Base-by-base conservation (phyloP, 2,329 filamentous ascomycete species). In the Pyricularia grisea region DNA sequence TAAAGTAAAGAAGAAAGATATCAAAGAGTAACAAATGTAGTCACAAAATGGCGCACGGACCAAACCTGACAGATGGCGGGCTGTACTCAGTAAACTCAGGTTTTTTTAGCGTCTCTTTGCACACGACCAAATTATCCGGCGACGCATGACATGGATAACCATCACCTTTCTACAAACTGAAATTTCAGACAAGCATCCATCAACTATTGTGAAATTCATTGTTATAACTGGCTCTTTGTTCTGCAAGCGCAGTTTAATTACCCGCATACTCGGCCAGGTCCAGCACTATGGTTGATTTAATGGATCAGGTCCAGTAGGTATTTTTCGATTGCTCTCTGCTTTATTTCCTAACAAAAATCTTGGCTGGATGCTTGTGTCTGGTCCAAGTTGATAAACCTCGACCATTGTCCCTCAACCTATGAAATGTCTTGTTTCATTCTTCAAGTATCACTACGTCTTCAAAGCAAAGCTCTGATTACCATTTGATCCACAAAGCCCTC, bases 401-500 rank as follows among this genome's bases (percentile, higher is more conserved):
- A 50, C 17, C 5, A 2, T 17, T 50, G 42, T 50, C 3, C 10
- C 42, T 50, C 20, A 50, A 7, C 42, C n/a, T n/a, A 3, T 17
- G 42, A 20, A 20, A 50, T 50, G 17, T n/a, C 17, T 50, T 50
- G 5, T 11, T n/a, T 11, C n/a, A 17, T 2, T 50, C 4, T 20
- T 50, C n/a, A 11, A 36, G 14, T n/a, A 7, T 50, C 20, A n/a
- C 17, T n/a, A 50, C 14, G 17, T 50, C 17, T 50, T 17, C 42
- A n/a, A 50, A 50, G 42, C 42, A n/a, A 50, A n/a, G 42, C n/a
- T 50, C 42, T 50, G 17, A 50, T n/a, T 50, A 20, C 17, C 42
- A 6, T 50, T n/a, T 9, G n/a, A 50, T n/a, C 4, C 42, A n/a
- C 42, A 50, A 27, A 70, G 87, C 74, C 86, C 86, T 11, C 80